phyloP scores from a whole-genome alignment of 345 rosid species.

The Hibiscus trionum region DNA sequence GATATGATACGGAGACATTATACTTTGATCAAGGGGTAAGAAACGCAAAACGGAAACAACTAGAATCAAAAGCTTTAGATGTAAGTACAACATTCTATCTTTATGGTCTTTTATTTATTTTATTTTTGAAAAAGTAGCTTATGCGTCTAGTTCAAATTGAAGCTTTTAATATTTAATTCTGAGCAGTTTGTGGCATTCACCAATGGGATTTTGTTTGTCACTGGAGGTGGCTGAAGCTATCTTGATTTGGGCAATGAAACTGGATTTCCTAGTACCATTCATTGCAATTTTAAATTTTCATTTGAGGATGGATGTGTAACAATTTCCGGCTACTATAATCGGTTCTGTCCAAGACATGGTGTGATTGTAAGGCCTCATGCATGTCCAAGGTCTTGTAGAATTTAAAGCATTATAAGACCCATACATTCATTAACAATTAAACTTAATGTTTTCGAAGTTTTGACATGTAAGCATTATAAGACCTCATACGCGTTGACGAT shows the following conservation, averaged over 20 bases:
- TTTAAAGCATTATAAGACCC: neutral
- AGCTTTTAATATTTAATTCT: neutral
- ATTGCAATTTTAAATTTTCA: neutral
- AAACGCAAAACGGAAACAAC: conserved; percentile 42
- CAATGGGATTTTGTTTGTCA: neutral
- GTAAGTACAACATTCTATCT: conserved; percentile 29
- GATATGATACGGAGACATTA: conserved; percentile 56
- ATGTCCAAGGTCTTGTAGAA: neutral
- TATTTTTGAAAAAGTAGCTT: neutral
- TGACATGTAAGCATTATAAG: neutral
- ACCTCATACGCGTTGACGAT: neutral
- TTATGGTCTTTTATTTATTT: neutral
- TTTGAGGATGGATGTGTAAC: neutral
- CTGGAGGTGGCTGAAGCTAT: neutral
- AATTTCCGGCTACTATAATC: neutral
- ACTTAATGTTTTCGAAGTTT: neutral
- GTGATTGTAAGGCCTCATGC: neutral
- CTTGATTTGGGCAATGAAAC: neutral
- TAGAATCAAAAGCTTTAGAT: conserved; percentile 57
- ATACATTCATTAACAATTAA: neutral
- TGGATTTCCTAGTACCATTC: neutral
- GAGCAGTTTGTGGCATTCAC: neutral
- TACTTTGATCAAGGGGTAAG: conserved; percentile 77
- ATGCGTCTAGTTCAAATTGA: conserved; percentile 1
- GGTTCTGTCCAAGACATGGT: neutral